These are phyloP conservation scores for Coemansia sp. DNA, from an alignment of 192 early-diverging fungal species.

Conservation along the genomic window DNA sequence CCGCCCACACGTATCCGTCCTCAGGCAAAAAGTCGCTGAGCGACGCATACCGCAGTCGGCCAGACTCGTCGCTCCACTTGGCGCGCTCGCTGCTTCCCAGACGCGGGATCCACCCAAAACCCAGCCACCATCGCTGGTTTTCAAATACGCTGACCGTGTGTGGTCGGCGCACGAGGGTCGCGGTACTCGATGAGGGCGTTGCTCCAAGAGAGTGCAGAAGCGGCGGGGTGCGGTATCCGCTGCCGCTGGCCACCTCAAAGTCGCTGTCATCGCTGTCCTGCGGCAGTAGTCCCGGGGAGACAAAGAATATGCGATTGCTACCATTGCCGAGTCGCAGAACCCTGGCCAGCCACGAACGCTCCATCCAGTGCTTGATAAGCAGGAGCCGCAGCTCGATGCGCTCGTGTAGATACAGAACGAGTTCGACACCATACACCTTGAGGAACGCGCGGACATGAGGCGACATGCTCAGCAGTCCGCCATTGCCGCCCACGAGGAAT, in stretches of 20 bases:
- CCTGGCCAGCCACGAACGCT: neutral
- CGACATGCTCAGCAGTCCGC: constrained; percentile 38
- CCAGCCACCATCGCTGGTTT: constrained; percentile 80
- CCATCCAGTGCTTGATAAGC: neutral
- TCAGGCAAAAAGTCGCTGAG: constrained; percentile 58
- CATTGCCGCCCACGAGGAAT: constrained; percentile 36
- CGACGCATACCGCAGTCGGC: constrained; percentile 45
- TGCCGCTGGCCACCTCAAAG: constrained; percentile 1
- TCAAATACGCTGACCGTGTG: constrained; percentile 57
- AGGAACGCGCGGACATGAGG: constrained; percentile 43
- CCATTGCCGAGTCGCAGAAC: neutral
- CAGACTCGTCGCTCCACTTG: constrained; percentile 66
- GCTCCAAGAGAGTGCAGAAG: constrained; percentile 26
- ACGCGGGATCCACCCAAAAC: constrained; percentile 68
- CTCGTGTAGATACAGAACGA: constrained; percentile 25
- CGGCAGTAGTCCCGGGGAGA: constrained; percentile 5
- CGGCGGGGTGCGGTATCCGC: constrained; percentile 44
- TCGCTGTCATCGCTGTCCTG: constrained; percentile 14
- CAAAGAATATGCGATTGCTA: neutral
- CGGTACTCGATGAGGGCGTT: constrained; percentile 22
- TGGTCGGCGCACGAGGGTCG: constrained; percentile 25
- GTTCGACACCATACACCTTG: constrained; percentile 41
- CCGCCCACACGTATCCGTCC: constrained; percentile 55
- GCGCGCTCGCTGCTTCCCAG: constrained; percentile 60
- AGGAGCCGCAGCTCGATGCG: neutral